Conservation (phyloP, 176 grass and related monocot species). For the Musa schizocarpa region DNA sequence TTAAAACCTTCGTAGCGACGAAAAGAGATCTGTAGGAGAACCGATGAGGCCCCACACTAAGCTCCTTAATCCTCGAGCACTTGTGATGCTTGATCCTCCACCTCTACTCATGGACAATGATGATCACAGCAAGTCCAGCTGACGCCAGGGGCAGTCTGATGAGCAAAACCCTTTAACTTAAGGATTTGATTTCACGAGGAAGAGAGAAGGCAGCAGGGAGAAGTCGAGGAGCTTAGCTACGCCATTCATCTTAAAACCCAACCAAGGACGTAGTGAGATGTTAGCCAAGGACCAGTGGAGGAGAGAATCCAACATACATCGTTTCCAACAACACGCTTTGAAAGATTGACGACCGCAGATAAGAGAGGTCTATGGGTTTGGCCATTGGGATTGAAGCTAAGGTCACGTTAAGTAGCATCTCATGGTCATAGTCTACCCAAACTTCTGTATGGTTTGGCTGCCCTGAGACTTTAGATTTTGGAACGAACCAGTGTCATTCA, state of each 20-base stretch:
- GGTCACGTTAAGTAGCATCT: no score
- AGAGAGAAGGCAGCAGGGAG: not conserved
- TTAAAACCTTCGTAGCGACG: no score
- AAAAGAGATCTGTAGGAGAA: no score
- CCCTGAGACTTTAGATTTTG: conserved; percentile 1
- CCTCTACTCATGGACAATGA: not conserved
- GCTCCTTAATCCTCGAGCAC: conserved; percentile 16
- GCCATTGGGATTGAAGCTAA: no score
- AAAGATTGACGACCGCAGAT: not conserved
- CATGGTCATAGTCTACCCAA: conserved; percentile 12
- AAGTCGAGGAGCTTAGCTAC: not conserved
- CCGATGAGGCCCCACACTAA: conserved; percentile 1
- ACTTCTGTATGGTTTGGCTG: conserved; percentile 3
- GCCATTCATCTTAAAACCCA: conserved; percentile 21
- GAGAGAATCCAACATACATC: conserved; percentile 21
- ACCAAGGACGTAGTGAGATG: conserved; percentile 17
- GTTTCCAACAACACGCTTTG: not conserved
- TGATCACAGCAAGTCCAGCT: not conserved
- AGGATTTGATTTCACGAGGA: not conserved
- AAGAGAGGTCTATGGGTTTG: no score
- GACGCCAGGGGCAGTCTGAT: not conserved
- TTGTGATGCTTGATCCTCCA: not conserved
- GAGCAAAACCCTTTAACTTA: not conserved
- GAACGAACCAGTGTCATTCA: not conserved
- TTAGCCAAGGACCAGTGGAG: not conserved